Evolutionary conservation across 805 yeast genomes (phyloP).

Genomic region (Schwanniomyces pseudopolymorphus): DNA sequence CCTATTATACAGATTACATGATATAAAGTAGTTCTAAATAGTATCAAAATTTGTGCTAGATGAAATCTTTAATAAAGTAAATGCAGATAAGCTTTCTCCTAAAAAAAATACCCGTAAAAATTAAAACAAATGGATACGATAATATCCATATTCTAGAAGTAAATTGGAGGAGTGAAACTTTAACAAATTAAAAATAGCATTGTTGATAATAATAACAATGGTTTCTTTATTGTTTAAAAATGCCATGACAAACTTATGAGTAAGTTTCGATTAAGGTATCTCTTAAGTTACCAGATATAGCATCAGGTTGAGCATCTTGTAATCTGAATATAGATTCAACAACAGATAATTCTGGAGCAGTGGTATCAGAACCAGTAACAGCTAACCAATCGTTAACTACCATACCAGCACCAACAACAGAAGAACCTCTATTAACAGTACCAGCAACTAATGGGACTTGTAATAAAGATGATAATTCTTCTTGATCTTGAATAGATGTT

Average conservation of each 20-base stretch:
- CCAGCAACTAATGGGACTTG: slow-evolving; percentile 99
- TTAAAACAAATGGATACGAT: background rate
- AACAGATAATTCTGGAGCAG: slow-evolving; percentile 97
- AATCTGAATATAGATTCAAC: slow-evolving; percentile 93
- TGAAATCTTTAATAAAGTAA: background rate
- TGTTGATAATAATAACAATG: background rate
- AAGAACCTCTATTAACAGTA: slow-evolving; percentile 95
- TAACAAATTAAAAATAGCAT: background rate
- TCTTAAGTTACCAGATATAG: slow-evolving; percentile 80
- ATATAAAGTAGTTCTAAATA: background rate
- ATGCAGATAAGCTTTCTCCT: slow-evolving; percentile 4
- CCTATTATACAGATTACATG: slow-evolving; percentile 10
- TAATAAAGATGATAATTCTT: slow-evolving; percentile 89
- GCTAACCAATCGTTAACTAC: slow-evolving; percentile 98
- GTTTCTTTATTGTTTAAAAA: background rate
- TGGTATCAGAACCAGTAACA: slow-evolving; percentile 94
- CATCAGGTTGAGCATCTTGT: slow-evolving; percentile 87
- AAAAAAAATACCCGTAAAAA: background rate
- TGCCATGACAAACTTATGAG: slow-evolving; percentile 42
- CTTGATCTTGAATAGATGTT: slow-evolving; percentile 96
- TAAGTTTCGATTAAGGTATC: slow-evolving; percentile 92
- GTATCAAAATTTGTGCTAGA: background rate
- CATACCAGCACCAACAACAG: slow-evolving; percentile 98
- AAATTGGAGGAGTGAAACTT: slow-evolving; percentile 2
- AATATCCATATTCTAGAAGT: background rate